These are phyloP conservation scores for Alternaria sp. DNA, from an alignment of 2,329 filamentous ascomycete genomes.

Conservation along the genomic window DNA sequence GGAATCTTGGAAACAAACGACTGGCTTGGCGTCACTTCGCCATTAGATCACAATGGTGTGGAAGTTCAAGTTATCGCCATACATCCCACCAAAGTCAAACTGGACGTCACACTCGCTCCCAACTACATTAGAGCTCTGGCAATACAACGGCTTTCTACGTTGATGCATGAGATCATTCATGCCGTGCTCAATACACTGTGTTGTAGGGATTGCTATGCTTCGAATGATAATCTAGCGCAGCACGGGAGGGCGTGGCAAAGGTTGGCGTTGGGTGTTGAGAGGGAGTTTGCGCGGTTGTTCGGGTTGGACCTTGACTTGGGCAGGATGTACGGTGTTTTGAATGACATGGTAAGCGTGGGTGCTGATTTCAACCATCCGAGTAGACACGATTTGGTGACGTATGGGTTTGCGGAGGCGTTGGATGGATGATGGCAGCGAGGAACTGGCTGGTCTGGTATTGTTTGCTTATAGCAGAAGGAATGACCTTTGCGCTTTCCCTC, in stretches of 20 bases:
- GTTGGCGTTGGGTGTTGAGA: background rate
- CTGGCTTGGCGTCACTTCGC: background rate
- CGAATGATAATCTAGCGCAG: accelerated
- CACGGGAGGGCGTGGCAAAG: background rate
- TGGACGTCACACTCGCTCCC: accelerated
- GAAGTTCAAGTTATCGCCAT: background rate
- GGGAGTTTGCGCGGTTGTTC: background rate
- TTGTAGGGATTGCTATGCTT: background rate
- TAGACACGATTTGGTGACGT: too few relatives aligned
- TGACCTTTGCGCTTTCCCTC: too few relatives aligned
- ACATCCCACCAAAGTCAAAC: background rate
- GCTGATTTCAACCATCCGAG: background rate
- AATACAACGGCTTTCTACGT: background rate
- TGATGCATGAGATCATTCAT: background rate
- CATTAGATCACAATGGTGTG: too few relatives aligned
- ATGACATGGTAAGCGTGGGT: background rate
- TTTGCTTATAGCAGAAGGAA: too few relatives aligned
- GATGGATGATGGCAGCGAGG: too few relatives aligned
- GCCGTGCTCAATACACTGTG: background rate
- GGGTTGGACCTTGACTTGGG: background rate
- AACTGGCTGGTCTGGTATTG: too few relatives aligned
- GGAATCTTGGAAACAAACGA: background rate
- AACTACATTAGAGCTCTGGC: background rate
- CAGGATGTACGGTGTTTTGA: background rate
- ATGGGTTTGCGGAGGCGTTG: too few relatives aligned